phyloP scores from a whole-genome alignment of 202 grass and related monocot species.

The Dendrocalamus latiflorus region DNA sequence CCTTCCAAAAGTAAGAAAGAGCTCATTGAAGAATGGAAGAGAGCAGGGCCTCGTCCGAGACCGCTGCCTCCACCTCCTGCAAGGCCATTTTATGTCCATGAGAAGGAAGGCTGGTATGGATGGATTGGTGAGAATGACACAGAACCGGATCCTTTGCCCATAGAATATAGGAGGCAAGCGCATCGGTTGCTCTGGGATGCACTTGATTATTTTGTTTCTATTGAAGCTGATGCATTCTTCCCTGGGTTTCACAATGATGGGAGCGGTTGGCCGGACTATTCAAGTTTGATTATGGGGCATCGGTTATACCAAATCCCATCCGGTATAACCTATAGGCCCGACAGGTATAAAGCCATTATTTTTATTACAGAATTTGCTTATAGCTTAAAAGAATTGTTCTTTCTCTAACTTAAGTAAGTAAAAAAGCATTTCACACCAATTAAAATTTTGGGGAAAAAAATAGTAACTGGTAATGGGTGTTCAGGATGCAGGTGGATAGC shows the following conservation, averaged over 20 bases:
- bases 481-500: background rate
- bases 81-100: constrained; percentile 87
- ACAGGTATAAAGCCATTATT: constrained; percentile 56
- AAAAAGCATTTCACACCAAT: background rate
- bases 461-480: background rate
- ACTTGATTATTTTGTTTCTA: constrained; percentile 91
- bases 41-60: constrained; percentile 71
- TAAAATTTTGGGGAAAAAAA: background rate
- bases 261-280: constrained; percentile 72
- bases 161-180: constrained; percentile 71
- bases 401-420: background rate
- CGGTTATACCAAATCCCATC: constrained; percentile 70
- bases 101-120: constrained; percentile 98
- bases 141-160: constrained; percentile 56
- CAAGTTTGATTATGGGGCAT: constrained; percentile 93
- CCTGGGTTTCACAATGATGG: constrained; percentile 90
- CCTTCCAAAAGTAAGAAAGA: constrained; percentile 62
- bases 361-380: background rate
- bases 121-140: constrained; percentile 85
- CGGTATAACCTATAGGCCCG: constrained; percentile 84
- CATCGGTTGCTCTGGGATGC: constrained; percentile 78
- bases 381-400: background rate
- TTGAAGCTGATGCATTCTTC: constrained; percentile 96
- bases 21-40: constrained; percentile 90
- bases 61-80: constrained; percentile 88